These are phyloP conservation scores for Pseudogymnoascus sp. DNA, from an alignment of 2,329 filamentous ascomycete species.

Conservation along the genomic window DNA sequence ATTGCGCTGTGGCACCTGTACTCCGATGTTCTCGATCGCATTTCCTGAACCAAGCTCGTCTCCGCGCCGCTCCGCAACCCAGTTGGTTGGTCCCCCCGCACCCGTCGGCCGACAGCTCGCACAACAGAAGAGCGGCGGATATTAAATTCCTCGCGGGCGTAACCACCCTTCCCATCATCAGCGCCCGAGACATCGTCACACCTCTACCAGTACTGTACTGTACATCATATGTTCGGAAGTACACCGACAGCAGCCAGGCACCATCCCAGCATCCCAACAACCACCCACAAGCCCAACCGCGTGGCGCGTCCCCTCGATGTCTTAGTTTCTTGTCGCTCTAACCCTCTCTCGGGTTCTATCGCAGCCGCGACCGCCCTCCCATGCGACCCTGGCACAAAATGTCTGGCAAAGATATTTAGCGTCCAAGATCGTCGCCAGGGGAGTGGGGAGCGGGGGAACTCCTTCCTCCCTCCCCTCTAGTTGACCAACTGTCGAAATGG, in stretches of 20 bases:
- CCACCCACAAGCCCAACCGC: background rate
- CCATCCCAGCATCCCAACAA: background rate
- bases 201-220: background rate
- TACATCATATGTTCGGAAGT: background rate
- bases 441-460: background rate
- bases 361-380: background rate
- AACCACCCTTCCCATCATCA: background rate
- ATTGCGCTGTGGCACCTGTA: background rate
- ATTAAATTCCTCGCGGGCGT: background rate
- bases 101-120: background rate
- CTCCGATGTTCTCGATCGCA: background rate
- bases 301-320: background rate
- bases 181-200: background rate
- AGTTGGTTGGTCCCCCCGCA: background rate
- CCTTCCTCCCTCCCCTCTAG: background rate
- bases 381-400: conserved; percentile 2
- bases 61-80: background rate
- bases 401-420: background rate
- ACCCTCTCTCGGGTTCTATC: background rate
- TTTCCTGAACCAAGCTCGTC: background rate
- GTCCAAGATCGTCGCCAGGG: conserved; percentile 2
- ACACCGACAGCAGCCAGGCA: background rate
- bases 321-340: background rate
- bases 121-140: background rate
- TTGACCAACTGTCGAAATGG: background rate